Base-by-base conservation (phyloP, 306 rosid species). In the Casuarina cunninghamiana region DNA sequence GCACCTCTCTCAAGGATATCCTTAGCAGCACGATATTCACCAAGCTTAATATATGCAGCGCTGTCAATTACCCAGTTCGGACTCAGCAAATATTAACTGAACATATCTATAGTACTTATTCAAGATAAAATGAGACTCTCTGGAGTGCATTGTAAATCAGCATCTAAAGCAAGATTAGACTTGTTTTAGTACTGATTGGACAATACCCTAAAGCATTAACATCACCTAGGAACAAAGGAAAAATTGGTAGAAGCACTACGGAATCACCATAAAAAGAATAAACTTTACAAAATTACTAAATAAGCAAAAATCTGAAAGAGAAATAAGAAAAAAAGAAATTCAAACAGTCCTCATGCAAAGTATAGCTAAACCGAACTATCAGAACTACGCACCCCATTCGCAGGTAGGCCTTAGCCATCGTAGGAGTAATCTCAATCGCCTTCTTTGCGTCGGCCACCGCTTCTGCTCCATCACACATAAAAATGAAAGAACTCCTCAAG, bases 21-120 rank as follows among this genome's bases (percentile, higher is more conserved):
- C 68, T 66, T 73, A 7, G 83, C 83, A 79, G 78, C 66, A 42
- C 26, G 78, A 79, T 79, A 79, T 32, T 79, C 83, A 53, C 69
- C 83, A 53, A 73, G 78, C 45, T 79, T 73, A 48, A 79, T 39
- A 49, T 78, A 79, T 7, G 78, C 78, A 50, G 54, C 73, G 58
- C 83, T 79, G 32, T 72, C 42, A 41, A 76, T 50, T 51, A 67
- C 55, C 26, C 42, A 67, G 53, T n/a, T n/a, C 39, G 1, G 43
- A 8, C 54, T 60, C 45, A 62, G 61, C 73, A 37, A 65, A 38
- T 26, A 26, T 26, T 26, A 26, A 1, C 45, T 38, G 11, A 75
- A 32, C 5, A 63, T 50, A 57, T 44, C 26, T 17, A 32, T 0
- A 32, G 61, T 35, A 12, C 44, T 15, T 58, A 54, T 53, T 21